Conservation (phyloP, 768 basidiomycete genomes). For the Collybia sordida region DNA sequence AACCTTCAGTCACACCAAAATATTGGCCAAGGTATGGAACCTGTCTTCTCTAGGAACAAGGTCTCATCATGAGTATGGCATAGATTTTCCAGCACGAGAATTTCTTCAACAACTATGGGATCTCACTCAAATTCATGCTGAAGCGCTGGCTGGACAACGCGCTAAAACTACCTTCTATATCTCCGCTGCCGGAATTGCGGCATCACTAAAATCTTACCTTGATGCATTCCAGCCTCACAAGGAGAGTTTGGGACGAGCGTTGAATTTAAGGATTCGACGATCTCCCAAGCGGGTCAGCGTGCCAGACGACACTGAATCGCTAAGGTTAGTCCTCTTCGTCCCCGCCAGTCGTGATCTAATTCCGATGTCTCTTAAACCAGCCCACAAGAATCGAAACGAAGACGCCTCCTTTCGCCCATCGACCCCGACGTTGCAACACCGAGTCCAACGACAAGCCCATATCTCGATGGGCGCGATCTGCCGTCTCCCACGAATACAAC, state of each 20-base stretch:
- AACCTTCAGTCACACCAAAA: slow-evolving; percentile 45
- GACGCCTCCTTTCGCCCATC: slow-evolving; percentile 37
- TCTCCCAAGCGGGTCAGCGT: slow-evolving; percentile 46
- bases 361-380: slow-evolving; percentile 14
- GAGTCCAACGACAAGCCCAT: slow-evolving; percentile 31
- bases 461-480: slow-evolving; percentile 32
- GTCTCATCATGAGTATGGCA: neutral
- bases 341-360: neutral
- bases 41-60: neutral
- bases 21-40: slow-evolving; percentile 41
- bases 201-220: slow-evolving; percentile 31
- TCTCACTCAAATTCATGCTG: slow-evolving; percentile 33
- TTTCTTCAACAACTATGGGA: slow-evolving; percentile 51
- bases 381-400: slow-evolving; percentile 37
- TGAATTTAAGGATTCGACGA: slow-evolving; percentile 41
- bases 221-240: slow-evolving; percentile 29
- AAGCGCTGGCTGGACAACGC: slow-evolving; percentile 9
- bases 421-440: slow-evolving; percentile 26
- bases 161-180: slow-evolving; percentile 22
- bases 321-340: slow-evolving; percentile 31
- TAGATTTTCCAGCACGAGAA: slow-evolving; percentile 46
- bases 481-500: slow-evolving; percentile 50
- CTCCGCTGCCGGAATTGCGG: slow-evolving; percentile 26
- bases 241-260: slow-evolving; percentile 34
- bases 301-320: slow-evolving; percentile 37